Conservation (phyloP, 2,329 filamentous ascomycete species). For the Fusarium sp. region DNA sequence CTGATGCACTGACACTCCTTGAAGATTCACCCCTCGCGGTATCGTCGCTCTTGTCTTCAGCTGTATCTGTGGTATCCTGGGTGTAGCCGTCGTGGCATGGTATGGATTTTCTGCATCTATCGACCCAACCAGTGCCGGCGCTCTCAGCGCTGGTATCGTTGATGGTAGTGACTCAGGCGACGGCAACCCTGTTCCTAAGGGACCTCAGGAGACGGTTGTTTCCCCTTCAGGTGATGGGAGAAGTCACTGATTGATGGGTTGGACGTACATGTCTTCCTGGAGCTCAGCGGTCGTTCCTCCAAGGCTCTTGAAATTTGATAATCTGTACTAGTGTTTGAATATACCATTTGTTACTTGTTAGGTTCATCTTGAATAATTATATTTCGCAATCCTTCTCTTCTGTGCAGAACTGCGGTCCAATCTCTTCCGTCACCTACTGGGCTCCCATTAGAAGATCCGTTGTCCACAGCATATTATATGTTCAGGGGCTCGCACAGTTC, state of each 20-base stretch:
- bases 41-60: conserved; percentile 82
- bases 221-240: conserved; percentile 10
- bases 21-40: conserved; percentile 72
- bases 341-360: conserved; percentile 16
- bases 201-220: conserved; percentile 19
- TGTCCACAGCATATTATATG: neutral
- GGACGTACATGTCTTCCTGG: neutral
- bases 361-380: neutral
- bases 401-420: neutral
- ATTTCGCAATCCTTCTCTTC: neutral
- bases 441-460: neutral
- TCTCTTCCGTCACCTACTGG: no score
- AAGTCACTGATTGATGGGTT: neutral
- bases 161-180: conserved; percentile 25
- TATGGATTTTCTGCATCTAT: conserved; percentile 59
- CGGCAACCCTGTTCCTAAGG: conserved; percentile 7
- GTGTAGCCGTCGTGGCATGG: conserved; percentile 72
- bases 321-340: neutral
- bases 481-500: neutral
- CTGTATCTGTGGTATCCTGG: conserved; percentile 72
- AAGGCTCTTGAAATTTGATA: neutral
- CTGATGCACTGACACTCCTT: neutral
- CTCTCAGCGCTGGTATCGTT: conserved; percentile 29
- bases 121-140: conserved; percentile 27
- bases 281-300: neutral